phyloP scores from a whole-genome alignment of 202 grass and related monocot genomes.

The Saccharum hybrid region DNA sequence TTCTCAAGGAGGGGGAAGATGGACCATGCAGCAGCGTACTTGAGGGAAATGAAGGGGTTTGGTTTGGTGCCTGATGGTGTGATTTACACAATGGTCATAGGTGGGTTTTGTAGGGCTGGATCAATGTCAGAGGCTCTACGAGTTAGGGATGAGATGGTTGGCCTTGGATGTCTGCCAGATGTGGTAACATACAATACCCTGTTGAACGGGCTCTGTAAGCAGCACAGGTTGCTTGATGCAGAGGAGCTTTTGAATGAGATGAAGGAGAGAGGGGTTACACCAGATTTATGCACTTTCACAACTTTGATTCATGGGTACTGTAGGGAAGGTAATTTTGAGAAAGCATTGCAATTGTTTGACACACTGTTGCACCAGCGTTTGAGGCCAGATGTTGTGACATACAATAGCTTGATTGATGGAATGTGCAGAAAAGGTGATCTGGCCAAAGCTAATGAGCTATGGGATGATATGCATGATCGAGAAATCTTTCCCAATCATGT shows the following conservation, averaged over 20 bases:
- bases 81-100: conserved; percentile 93
- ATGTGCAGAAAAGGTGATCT: conserved; percentile 88
- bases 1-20: conserved; percentile 76
- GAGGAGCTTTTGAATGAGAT: conserved; percentile 74
- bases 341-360: conserved; percentile 68
- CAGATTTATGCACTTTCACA: conserved; percentile 89
- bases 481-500: conserved; percentile 81
- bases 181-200: conserved; percentile 87
- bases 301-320: conserved; percentile 94
- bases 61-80: conserved; percentile 74
- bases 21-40: conserved; percentile 42
- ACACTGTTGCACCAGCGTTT: conserved; percentile 61
- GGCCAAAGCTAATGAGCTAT: conserved; percentile 78
- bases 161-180: conserved; percentile 78
- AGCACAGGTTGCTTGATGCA: conserved; percentile 59
- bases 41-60: conserved; percentile 66
- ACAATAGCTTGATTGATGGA: conserved; percentile 95
- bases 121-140: conserved; percentile 65
- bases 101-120: conserved; percentile 72
- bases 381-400: conserved; percentile 83
- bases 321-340: conserved; percentile 53
- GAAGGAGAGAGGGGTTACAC: conserved; percentile 69
- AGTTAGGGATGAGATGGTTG: conserved; percentile 81
- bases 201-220: conserved; percentile 79
- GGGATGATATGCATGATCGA: conserved; percentile 76